Conservation (phyloP, 2,329 filamentous ascomycete genomes). For the Penicillium sp. region DNA sequence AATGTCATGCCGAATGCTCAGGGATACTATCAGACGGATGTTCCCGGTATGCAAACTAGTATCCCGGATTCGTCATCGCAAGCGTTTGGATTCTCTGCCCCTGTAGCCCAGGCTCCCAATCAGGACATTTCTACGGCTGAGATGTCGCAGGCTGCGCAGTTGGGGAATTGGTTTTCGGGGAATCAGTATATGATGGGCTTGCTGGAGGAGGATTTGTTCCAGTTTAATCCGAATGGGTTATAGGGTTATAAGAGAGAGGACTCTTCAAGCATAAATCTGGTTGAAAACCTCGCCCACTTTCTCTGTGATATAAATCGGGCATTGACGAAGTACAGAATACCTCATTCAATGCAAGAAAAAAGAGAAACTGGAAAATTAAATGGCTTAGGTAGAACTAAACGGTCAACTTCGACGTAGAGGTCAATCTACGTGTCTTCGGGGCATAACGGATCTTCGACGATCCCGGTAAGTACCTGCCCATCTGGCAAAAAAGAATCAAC, state of each 20-base stretch:
- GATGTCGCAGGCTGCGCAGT: slow-evolving; percentile 42
- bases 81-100: slow-evolving; percentile 2
- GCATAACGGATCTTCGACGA: neutral
- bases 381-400: no score
- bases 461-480: slow-evolving; percentile 1
- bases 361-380: no score
- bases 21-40: slow-evolving; percentile 10
- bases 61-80: slow-evolving; percentile 1
- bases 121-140: slow-evolving; percentile 17
- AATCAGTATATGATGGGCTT: slow-evolving; percentile 65
- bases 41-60: slow-evolving; percentile 1
- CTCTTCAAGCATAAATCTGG: no score
- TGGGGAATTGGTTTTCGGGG: slow-evolving; percentile 66
- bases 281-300: no score
- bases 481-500: slow-evolving; percentile 2
- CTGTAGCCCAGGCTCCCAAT: slow-evolving; percentile 10
- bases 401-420: neutral
- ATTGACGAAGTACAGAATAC: neutral
- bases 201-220: slow-evolving; percentile 58
- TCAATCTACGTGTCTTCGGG: neutral
- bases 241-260: neutral
- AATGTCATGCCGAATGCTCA: slow-evolving; percentile 2
- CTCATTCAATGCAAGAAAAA: neutral
- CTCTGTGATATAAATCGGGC: neutral
- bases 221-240: slow-evolving; percentile 22